phyloP scores from a whole-genome alignment of 306 rosid species.

The Cyclanthera cordifolia region DNA sequence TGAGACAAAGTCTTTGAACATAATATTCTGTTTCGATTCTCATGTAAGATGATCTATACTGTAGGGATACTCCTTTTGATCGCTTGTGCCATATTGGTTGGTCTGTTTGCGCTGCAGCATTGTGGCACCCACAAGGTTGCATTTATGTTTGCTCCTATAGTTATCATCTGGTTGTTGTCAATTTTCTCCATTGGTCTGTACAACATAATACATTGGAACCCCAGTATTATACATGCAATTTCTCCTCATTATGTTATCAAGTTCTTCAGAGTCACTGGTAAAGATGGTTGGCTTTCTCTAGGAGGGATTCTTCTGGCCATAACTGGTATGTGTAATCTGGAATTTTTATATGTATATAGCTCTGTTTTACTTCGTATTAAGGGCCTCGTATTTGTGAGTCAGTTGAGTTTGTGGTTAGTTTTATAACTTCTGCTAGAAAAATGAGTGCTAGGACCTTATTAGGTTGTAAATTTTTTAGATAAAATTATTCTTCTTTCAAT shows the following conservation, averaged over 20 bases:
- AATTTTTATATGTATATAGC: constrained; percentile 5
- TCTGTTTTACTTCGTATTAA: not conserved
- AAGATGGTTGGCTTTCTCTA: constrained; percentile 80
- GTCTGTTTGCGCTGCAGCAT: constrained; percentile 84
- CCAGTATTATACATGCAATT: constrained; percentile 44
- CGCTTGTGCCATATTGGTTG: constrained; percentile 75
- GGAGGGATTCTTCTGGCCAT: constrained; percentile 76
- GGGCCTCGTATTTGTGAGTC: not conserved
- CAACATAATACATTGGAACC: constrained; percentile 65
- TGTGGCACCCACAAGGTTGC: constrained; percentile 77
- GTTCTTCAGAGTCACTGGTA: constrained; percentile 55
- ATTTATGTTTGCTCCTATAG: constrained; percentile 66
- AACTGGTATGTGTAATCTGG: constrained; percentile 52
- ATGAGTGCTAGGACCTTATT: not conserved
- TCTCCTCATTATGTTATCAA: constrained; percentile 62
- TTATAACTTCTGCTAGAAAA: not conserved
- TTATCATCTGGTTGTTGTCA: constrained; percentile 58
- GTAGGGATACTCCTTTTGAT: constrained; percentile 59
- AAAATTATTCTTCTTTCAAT: not conserved
- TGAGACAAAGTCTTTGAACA: constrained; percentile 1
- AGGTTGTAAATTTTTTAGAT: not conserved
- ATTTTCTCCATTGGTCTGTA: constrained; percentile 66
- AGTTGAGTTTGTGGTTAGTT: not conserved
- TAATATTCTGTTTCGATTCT: constrained; percentile 1
- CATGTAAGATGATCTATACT: constrained; percentile 18